These are phyloP conservation scores for Cercospora sp. DNA, from an alignment of 2,329 filamentous ascomycete genomes.

Conservation along the genomic window DNA sequence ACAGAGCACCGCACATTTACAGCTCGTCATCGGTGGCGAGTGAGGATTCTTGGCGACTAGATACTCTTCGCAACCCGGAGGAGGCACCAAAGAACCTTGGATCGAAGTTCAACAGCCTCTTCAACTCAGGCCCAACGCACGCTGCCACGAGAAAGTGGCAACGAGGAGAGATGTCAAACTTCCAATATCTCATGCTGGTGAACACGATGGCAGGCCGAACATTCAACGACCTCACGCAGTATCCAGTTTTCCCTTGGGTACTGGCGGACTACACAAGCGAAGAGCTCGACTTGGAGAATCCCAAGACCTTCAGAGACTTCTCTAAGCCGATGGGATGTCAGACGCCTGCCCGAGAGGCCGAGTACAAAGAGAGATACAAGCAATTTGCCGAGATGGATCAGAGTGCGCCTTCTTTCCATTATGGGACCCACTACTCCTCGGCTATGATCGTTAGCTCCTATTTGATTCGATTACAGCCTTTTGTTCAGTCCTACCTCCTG, in stretches of 20 bases:
- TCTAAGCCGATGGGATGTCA: slow-evolving; percentile 97
- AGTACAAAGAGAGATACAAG: slow-evolving; percentile 80
- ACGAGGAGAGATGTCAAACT: slow-evolving; percentile 94
- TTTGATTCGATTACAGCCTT: slow-evolving; percentile 89
- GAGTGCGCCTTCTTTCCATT: slow-evolving; percentile 80
- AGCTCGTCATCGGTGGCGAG: slow-evolving; percentile 62
- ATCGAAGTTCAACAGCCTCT: slow-evolving; percentile 87
- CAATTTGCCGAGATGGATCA: slow-evolving; percentile 86
- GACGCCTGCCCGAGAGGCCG: slow-evolving; percentile 69
- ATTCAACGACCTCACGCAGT: slow-evolving; percentile 97
- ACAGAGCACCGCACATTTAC: slow-evolving; percentile 74
- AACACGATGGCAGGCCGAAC: slow-evolving; percentile 97
- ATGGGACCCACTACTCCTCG: slow-evolving; percentile 97
- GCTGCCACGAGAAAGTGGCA: slow-evolving; percentile 88
- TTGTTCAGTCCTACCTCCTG: slow-evolving; percentile 91
- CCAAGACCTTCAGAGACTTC: slow-evolving; percentile 82
- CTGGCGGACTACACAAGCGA: slow-evolving; percentile 94
- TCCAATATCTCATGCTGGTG: slow-evolving; percentile 97
- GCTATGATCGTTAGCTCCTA: slow-evolving; percentile 99
- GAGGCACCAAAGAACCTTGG: slow-evolving; percentile 69
- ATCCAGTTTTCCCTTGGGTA: slow-evolving; percentile 97
- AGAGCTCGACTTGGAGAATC: slow-evolving; percentile 82
- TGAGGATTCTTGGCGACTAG: slow-evolving; percentile 89
- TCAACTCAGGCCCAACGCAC: slow-evolving; percentile 78
- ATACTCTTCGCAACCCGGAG: slow-evolving; percentile 71